Percentiles rank a stretch among this genome's conserved stretches.
These are phyloP conservation scores for Suillus bovinus DNA, from an alignment of 768 basidiomycete genomes.

Conservation along the genomic window DNA sequence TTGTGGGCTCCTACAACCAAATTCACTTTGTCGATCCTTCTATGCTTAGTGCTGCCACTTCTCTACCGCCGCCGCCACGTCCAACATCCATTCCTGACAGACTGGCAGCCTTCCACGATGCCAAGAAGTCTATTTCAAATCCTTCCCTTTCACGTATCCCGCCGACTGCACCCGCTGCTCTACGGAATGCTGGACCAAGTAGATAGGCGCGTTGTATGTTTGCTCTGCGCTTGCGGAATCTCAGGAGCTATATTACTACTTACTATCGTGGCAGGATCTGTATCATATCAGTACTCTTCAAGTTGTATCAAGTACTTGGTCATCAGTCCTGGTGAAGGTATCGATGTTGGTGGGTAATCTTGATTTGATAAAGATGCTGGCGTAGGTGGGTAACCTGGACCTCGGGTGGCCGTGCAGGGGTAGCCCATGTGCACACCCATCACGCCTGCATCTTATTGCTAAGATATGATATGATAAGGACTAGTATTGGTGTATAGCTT, in stretches of 20 bases:
- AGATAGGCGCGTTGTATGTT: background rate
- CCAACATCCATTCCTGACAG: slow-evolving; percentile 24
- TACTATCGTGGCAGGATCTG: background rate
- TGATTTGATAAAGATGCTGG: background rate
- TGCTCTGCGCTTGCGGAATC: background rate
- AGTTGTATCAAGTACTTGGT: background rate
- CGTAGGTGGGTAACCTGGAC: background rate
- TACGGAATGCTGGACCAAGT: slow-evolving; percentile 12
- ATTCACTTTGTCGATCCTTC: background rate
- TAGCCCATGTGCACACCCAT: background rate
- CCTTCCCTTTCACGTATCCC: slow-evolving; percentile 12
- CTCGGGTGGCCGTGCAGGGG: background rate
- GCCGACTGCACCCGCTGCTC: slow-evolving; percentile 5
- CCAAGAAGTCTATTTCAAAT: slow-evolving; percentile 15
- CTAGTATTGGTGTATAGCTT: background rate
- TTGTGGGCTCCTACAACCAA: background rate
- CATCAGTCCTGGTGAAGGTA: background rate
- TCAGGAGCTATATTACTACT: background rate
- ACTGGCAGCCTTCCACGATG: slow-evolving; percentile 16
- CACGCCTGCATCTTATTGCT: too few species aligned
- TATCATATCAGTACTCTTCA: background rate
- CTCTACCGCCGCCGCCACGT: slow-evolving; percentile 7
- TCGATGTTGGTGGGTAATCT: background rate
- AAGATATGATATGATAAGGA: background rate
- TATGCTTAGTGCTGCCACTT: background rate